Evolutionary conservation across 805 yeast genomes (phyloP).

Genomic region (Wickerhamiella australiensis): DNA sequence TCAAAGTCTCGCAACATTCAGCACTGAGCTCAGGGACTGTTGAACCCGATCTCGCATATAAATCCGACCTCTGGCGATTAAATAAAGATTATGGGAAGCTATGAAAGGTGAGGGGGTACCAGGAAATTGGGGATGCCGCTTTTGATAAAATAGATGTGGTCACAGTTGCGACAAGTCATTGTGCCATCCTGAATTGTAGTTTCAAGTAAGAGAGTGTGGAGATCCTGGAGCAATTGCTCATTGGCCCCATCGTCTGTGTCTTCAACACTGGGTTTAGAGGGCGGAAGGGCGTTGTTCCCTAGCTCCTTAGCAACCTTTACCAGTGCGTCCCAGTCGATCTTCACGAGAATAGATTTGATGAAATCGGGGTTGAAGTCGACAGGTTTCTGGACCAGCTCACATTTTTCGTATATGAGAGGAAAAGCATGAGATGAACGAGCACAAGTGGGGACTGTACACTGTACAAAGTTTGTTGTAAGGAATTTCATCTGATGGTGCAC

Average conservation of each 20-base stretch:
- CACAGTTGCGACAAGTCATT: conserved; percentile 79
- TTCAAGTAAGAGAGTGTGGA: conserved; percentile 69
- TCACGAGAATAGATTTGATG: conserved; percentile 57
- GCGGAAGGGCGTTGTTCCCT: conserved; percentile 42
- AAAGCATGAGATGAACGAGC: conserved; percentile 62
- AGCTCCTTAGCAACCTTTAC: conserved; percentile 61
- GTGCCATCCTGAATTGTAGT: conserved; percentile 80
- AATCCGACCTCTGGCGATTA: background rate
- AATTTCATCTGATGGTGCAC: conserved; percentile 54
- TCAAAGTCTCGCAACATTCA: too few species aligned
- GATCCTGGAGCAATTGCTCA: conserved; percentile 56
- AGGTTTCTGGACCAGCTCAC: conserved; percentile 63
- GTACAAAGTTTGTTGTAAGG: conserved; percentile 90
- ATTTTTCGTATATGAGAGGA: conserved; percentile 60
- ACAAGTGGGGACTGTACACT: conserved; percentile 79
- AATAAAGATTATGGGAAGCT: conserved; percentile 10
- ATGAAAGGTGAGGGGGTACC: conserved; percentile 84
- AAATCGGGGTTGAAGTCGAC: conserved; percentile 75
- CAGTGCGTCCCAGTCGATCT: conserved; percentile 83
- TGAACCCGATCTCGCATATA: too few species aligned
- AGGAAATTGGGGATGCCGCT: conserved; percentile 89
- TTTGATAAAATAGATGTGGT: conserved; percentile 77
- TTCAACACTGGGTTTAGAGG: conserved; percentile 31
- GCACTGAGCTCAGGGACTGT: too few species aligned
- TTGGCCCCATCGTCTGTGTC: conserved; percentile 40